Base-by-base conservation (phyloP, 306 rosid genomes). In the Malus orientalis region DNA sequence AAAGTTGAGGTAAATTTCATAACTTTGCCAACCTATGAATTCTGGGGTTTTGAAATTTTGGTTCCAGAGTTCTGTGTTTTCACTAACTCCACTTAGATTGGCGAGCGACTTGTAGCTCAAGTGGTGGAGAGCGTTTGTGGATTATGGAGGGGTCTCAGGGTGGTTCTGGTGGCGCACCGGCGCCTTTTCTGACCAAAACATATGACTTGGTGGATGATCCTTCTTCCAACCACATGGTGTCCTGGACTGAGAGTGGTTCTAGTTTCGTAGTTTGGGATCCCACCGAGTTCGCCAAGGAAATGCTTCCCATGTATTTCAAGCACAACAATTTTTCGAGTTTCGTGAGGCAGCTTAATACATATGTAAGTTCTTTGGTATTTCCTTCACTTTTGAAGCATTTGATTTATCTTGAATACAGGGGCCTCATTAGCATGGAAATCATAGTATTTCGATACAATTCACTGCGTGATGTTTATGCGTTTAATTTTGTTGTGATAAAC, bases 291-390 rank as follows among this genome's bases (percentile, higher is more conserved):
- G 77, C 86, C 67, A 79, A 76, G 57, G 86, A 83, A 44, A 71
- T 83, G 83, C 86, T 83, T 75, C 86, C 83, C 49, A 42, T 79
- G 83, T 79, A 83, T 49, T 83, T 83, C 83, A 83, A 83, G 83
- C 86, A 83, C 80, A 78, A 83, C 63, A 83, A 83, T 25, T 83
- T 82, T 61, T 82, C 85, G 3, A 83, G 86, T 29, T 83, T 83
- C 55, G 86, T 83, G 23, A 83, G 86, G 78, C 86, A 83, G 78
- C 86, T 83, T 23, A 83, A 83, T 12, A 83, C 86, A 54, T 83
- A 83, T 57, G 83, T 83, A 70, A 74, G 83, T 75, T 25, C 13
- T 16, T 12, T 11, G 62, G 29, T n/a, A 11, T 57, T 57, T 57
- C 62, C 62, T 57, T n/a, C 25, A n/a, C 62, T 7, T 57, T 6